Evolutionary conservation across 1,284 basidiomycete species (phyloP).

Genomic region (Termitomyces sp.): DNA sequence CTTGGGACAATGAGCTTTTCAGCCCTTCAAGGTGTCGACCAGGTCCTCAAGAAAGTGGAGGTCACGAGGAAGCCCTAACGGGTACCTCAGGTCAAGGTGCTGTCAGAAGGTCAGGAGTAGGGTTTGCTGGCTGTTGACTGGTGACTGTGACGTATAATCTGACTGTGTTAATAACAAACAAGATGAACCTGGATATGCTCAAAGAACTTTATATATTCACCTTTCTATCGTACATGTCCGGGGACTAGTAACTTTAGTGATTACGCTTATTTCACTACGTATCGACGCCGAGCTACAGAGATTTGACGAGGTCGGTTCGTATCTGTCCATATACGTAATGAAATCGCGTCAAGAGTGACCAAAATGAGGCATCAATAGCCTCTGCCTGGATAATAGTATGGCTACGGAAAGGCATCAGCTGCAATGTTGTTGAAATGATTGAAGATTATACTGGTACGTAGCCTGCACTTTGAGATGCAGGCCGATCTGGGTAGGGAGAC

Average conservation of each 20-base stretch:
- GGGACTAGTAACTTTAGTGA: slow-evolving; percentile 5
- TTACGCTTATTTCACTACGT: background rate
- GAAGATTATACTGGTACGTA: slow-evolving; percentile 14
- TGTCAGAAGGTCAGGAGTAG: background rate
- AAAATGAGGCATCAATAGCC: slow-evolving; percentile 6
- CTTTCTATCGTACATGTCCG: slow-evolving; percentile 17
- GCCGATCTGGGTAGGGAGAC: slow-evolving; percentile 37
- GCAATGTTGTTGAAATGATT: background rate
- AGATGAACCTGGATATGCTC: background rate
- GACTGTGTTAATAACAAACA: background rate
- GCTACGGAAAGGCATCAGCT: background rate
- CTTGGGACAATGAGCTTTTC: background rate
- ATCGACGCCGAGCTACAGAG: slow-evolving; percentile 1
- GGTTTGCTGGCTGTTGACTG: slow-evolving; percentile 1
- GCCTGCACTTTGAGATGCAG: slow-evolving; percentile 19
- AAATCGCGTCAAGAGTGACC: background rate
- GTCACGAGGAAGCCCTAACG: background rate
- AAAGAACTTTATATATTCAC: slow-evolving; percentile 13
- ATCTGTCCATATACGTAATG: background rate
- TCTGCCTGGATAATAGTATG: slow-evolving; percentile 9
- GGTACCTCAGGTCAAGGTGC: slow-evolving; percentile 2
- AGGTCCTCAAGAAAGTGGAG: background rate
- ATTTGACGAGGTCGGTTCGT: background rate
- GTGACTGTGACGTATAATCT: slow-evolving; percentile 13
- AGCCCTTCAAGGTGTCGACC: background rate